These are phyloP conservation scores for Fomitopsis pinicola DNA, from an alignment of 1,284 basidiomycete genomes.

Conservation along the genomic window DNA sequence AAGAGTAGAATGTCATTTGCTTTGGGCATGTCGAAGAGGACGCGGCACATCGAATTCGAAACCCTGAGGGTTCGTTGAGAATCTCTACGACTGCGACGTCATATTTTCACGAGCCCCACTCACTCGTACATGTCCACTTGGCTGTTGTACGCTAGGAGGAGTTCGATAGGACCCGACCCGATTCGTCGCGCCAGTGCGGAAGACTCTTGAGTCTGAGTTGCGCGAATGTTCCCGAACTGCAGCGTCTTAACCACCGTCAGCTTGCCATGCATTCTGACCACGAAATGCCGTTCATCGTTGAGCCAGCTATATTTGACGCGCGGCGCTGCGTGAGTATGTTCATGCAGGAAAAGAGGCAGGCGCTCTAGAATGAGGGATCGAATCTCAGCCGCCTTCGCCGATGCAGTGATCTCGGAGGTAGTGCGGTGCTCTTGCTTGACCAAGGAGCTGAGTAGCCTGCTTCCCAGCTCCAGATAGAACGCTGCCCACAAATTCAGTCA, in stretches of 20 bases:
- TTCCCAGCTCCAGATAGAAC: constrained; percentile 67
- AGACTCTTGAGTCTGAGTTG: constrained; percentile 57
- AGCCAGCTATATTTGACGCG: constrained; percentile 75
- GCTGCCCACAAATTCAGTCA: constrained; percentile 30
- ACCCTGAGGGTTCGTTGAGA: constrained; percentile 45
- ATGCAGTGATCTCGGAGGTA: constrained; percentile 45
- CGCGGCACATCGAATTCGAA: constrained; percentile 72
- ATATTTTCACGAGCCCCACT: constrained; percentile 27
- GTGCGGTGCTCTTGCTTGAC: constrained; percentile 76
- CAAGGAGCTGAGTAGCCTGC: constrained; percentile 64
- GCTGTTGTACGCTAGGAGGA: constrained; percentile 74
- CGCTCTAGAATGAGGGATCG: constrained; percentile 78
- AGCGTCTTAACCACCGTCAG: constrained; percentile 60
- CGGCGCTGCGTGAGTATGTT: constrained; percentile 73
- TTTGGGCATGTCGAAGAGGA: constrained; percentile 72
- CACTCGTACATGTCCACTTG: constrained; percentile 92
- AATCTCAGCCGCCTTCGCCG: constrained; percentile 45
- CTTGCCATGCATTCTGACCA: constrained; percentile 64
- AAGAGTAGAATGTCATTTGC: constrained; percentile 84
- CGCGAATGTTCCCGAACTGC: constrained; percentile 42
- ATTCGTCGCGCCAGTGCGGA: constrained; percentile 70
- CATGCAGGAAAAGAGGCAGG: constrained; percentile 88
- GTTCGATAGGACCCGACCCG: constrained; percentile 59
- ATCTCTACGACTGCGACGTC: background rate
- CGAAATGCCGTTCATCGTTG: constrained; percentile 64